Base-by-base conservation (phyloP, 306 rosid species). In the Crotalaria pallida region DNA sequence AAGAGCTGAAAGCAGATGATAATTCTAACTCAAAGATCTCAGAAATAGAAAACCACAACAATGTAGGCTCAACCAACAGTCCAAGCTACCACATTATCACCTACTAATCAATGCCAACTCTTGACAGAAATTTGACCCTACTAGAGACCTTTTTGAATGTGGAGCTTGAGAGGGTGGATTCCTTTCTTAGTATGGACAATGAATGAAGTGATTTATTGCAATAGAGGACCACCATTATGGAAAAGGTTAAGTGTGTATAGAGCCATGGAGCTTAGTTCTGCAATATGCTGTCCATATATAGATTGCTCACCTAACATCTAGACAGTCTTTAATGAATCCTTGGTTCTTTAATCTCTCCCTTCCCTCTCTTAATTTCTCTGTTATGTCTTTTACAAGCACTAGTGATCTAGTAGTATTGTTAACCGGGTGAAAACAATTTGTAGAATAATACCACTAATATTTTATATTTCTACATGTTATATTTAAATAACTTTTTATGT, bases 131-230 rank as follows among this genome's bases (percentile, higher is more conserved):
- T 61, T 80, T 38, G 74, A 75, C 11, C 65, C 80, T 75, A n/a
- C n/a, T 70, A 2, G 77, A 74, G 23, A 73, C 18, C 48, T 41
- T 74, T 53, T 45, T 68, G 77, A 77, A 80, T 49, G 77, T 63
- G 65, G 84, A 80, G 59, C 77, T 80, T 16, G 64, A 80, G 74
- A 80, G 48, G 6, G 52, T 80, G 65, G 84, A 77, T 40, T 75
- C 80, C 10, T 80, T 80, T 80, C 80, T 80, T 64, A 80, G 84
- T 49, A 44, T 80, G n/a, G n/a, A n/a, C n/a, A n/a, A n/a, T n/a
- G n/a, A n/a, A 26, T 79, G 67, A 48, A 72, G 19, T 8, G 21
- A 7, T 70, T 63, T 63, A 47, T 17, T 38, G 43, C 49, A 58
- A n/a, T 67, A 51, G 16, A 17, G 34, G 61, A 55, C 74, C 51